A percentile compares a stretch with the other conserved stretches of the same genome.
phyloP scores from a whole-genome alignment of 2,329 filamentous ascomycete species.

The Colletotrichum sp. region DNA sequence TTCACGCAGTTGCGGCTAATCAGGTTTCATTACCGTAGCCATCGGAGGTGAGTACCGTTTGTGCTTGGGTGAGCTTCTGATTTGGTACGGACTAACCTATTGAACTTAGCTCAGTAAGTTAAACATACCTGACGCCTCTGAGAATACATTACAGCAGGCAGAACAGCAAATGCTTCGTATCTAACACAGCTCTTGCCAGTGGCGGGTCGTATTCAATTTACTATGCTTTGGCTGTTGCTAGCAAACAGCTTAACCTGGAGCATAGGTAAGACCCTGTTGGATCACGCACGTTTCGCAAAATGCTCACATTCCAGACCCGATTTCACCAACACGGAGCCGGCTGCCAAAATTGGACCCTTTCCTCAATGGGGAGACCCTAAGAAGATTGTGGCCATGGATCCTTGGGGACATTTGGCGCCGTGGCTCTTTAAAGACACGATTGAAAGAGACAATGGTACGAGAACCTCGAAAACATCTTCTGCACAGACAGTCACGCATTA shows the following conservation, averaged over 20 bases:
- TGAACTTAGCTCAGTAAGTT: constrained; percentile 40
- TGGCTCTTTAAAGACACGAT: constrained; percentile 84
- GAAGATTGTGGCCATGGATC: constrained; percentile 98
- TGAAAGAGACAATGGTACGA: constrained; percentile 70
- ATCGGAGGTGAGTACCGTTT: constrained; percentile 56
- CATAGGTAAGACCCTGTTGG: constrained; percentile 60
- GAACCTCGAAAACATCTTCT: neutral
- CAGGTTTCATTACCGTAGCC: constrained; percentile 37
- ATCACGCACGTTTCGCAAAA: neutral
- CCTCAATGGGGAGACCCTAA: constrained; percentile 87
- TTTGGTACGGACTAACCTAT: constrained; percentile 26
- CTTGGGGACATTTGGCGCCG: constrained; percentile 84
- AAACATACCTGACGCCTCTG: neutral
- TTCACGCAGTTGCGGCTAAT: constrained; percentile 12
- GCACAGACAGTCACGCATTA: neutral
- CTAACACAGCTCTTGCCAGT: constrained; percentile 25
- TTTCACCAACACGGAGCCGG: constrained; percentile 82
- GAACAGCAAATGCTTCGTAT: neutral
- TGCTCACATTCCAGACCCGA: constrained; percentile 49
- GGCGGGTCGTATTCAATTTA: constrained; percentile 97
- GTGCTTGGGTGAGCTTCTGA: neutral
- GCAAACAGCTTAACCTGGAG: constrained; percentile 83
- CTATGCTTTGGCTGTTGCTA: constrained; percentile 90
- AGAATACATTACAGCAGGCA: neutral
- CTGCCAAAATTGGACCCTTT: constrained; percentile 87